Evolutionary conservation across 129 eudicot genomes (phyloP).

Genomic region (Logfia minima): DNA sequence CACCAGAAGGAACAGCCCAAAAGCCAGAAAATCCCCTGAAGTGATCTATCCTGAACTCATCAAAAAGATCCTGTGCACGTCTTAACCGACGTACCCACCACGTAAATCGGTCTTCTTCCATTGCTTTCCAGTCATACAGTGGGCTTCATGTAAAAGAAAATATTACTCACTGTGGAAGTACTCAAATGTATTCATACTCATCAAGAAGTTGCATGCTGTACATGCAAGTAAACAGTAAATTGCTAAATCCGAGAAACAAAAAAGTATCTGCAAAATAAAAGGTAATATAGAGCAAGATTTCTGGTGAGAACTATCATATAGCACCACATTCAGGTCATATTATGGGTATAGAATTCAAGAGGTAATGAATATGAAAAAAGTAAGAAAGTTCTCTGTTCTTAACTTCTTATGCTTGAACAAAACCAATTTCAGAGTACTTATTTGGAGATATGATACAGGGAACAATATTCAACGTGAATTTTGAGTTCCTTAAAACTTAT

Average conservation of each 20-base stretch:
- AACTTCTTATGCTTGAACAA: background rate
- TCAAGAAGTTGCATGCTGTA: constrained; percentile 1
- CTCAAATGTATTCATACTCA: constrained; percentile 3
- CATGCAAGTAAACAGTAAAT: constrained; percentile 22
- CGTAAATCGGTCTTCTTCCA: constrained; percentile 79
- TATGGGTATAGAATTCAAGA: background rate
- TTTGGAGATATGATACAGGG: background rate
- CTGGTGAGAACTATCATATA: background rate
- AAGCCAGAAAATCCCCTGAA: constrained; percentile 97
- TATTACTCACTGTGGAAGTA: background rate
- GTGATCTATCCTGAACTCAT: constrained; percentile 96
- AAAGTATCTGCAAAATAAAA: background rate
- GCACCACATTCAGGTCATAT: background rate
- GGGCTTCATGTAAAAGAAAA: constrained; percentile 56
- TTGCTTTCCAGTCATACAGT: constrained; percentile 89
- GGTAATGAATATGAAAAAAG: background rate
- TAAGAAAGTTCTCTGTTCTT: background rate
- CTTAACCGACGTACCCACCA: constrained; percentile 84
- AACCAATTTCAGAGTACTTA: background rate
- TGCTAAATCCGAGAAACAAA: constrained; percentile 12
- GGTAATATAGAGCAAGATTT: background rate
- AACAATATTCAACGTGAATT: background rate
- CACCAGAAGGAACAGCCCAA: constrained; percentile 99
- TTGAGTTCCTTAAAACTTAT: background rate
- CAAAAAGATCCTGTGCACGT: constrained; percentile 86